Evolutionary conservation across 257 asterid genomes (phyloP).

Genomic region (Verbascum thapsus): DNA sequence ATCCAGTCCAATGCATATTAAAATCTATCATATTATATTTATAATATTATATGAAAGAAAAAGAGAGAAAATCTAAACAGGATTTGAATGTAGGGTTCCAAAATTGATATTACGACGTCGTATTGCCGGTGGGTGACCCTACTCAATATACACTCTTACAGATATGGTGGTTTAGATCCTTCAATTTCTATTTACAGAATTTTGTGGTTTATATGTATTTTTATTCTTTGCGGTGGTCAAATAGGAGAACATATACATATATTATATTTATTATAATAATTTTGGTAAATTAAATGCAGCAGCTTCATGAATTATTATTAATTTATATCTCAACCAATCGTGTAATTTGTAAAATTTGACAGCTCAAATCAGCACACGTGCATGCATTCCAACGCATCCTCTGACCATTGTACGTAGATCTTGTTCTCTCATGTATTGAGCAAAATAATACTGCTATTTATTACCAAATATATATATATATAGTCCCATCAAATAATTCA

Average conservation of each 20-base stretch:
- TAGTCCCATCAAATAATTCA: background rate
- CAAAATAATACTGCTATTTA: too few relatives aligned
- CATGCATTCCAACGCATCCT: slow-evolving; percentile 16
- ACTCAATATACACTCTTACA: background rate
- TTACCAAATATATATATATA: too few relatives aligned
- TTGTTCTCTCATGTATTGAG: slow-evolving; percentile 6
- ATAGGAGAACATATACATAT: background rate
- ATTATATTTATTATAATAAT: background rate
- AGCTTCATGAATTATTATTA: background rate
- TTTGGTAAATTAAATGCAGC: background rate
- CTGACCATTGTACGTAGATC: slow-evolving; percentile 25
- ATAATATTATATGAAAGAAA: too few relatives aligned
- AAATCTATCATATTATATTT: too few relatives aligned
- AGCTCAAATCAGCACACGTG: slow-evolving; percentile 37
- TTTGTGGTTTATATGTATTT: background rate
- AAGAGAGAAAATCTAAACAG: background rate
- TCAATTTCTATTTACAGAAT: background rate
- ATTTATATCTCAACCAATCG: slow-evolving; percentile 13
- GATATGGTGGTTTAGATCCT: slow-evolving; percentile 21
- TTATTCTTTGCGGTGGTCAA: background rate
- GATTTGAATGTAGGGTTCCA: background rate
- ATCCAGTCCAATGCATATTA: too few relatives aligned
- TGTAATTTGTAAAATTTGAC: slow-evolving; percentile 20
- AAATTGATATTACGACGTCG: slow-evolving; percentile 12
- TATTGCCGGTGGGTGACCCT: slow-evolving; percentile 33